Evolutionary conservation across 2,329 filamentous ascomycete species (phyloP).

Genomic region (Fusarium cicatricum): DNA sequence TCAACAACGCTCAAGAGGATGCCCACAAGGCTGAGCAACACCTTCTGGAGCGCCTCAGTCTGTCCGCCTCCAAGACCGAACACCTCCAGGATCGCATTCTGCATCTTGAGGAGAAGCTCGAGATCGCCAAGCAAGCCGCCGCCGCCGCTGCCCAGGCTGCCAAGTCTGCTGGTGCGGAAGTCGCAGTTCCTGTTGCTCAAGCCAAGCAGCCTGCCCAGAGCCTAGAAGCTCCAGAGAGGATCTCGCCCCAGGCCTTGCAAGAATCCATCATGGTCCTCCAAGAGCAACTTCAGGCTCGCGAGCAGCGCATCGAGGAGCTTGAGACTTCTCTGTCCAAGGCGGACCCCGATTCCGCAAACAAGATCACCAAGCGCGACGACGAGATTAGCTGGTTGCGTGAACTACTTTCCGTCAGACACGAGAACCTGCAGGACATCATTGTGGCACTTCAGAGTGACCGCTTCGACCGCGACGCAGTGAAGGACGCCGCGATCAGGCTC

Average conservation of each 20-base stretch:
- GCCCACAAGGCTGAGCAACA: conserved; percentile 81
- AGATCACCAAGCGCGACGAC: conserved; percentile 90
- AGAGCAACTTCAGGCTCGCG: conserved; percentile 94
- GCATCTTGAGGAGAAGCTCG: conserved; percentile 89
- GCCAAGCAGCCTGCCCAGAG: conserved; percentile 44
- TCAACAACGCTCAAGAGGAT: conserved; percentile 81
- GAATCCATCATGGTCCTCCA: conserved; percentile 97
- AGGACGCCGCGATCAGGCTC: conserved; percentile 90
- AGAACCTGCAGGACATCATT: conserved; percentile 93
- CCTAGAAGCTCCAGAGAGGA: conserved; percentile 76
- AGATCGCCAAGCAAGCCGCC: conserved; percentile 88
- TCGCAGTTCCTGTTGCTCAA: conserved; percentile 36
- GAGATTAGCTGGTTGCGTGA: conserved; percentile 97
- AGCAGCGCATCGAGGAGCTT: conserved; percentile 87
- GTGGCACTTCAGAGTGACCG: conserved; percentile 75
- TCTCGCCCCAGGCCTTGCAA: conserved; percentile 91
- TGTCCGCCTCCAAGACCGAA: conserved; percentile 85
- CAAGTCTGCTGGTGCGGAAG: conserved; percentile 61
- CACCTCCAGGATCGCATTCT: conserved; percentile 86
- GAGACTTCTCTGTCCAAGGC: conserved; percentile 73
- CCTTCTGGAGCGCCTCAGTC: conserved; percentile 79
- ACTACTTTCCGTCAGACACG: conserved; percentile 86
- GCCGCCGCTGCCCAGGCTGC: conserved; percentile 82
- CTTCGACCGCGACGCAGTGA: conserved; percentile 81
- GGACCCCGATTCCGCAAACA: conserved; percentile 80